Conservation (phyloP, 2,329 filamentous ascomycete genomes). For the Trichoderma pleuroti region DNA sequence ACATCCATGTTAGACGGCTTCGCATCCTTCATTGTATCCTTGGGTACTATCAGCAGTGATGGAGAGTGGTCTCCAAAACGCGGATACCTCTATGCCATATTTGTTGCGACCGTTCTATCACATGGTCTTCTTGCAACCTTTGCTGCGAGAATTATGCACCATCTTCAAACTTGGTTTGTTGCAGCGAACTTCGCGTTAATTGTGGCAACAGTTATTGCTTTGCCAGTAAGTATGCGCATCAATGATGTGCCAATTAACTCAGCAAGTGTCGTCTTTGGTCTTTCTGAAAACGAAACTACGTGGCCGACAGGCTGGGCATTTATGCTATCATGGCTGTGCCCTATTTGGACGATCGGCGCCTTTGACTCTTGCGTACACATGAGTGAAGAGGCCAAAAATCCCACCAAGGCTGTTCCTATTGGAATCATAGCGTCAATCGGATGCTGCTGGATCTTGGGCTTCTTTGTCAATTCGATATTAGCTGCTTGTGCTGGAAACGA, state of each 20-base stretch:
- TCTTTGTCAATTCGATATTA: background rate
- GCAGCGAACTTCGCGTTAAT: background rate
- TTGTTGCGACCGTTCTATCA: background rate
- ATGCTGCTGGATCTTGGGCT: background rate
- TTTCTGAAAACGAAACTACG: background rate
- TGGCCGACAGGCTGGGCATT: background rate
- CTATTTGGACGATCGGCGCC: conserved; percentile 4
- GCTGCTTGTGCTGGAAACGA: background rate
- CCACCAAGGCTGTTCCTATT: background rate
- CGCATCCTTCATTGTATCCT: background rate
- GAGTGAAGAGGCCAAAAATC: conserved; percentile 7
- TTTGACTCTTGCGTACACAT: conserved; percentile 11
- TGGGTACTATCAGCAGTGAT: background rate
- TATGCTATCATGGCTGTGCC: conserved; percentile 5
- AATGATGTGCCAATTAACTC: background rate
- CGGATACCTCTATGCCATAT: background rate
- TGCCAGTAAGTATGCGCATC: background rate
- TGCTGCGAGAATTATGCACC: background rate
- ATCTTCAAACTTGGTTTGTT: conserved; percentile 10
- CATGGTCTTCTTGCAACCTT: background rate
- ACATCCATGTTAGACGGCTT: background rate
- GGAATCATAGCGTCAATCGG: background rate
- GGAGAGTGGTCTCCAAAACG: background rate
- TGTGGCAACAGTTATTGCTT: background rate
- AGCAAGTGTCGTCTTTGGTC: background rate